phyloP scores from a whole-genome alignment of 2,329 filamentous ascomycete species.

The Lachnellula subtilissima region DNA sequence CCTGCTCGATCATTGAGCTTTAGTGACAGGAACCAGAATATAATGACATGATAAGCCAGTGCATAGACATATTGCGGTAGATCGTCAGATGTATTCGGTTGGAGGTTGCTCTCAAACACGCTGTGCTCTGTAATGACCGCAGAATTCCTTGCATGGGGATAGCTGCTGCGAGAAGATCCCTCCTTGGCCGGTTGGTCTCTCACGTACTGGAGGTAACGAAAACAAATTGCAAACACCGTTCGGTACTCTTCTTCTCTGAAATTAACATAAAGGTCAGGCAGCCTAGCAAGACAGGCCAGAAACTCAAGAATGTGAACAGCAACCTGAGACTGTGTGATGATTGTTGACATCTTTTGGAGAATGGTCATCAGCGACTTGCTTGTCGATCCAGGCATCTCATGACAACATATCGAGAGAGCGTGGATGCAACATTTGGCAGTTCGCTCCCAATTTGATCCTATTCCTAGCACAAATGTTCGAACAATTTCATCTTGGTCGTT shows the following conservation, averaged over 20 bases:
- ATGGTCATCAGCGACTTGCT: slow-evolving; percentile 82
- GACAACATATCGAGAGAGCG: slow-evolving; percentile 88
- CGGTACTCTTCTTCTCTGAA: slow-evolving; percentile 89
- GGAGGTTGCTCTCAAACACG: slow-evolving; percentile 37
- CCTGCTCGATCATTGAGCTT: slow-evolving; percentile 78
- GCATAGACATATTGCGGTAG: slow-evolving; percentile 91
- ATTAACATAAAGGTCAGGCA: slow-evolving; percentile 81
- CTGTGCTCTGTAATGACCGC: slow-evolving; percentile 36
- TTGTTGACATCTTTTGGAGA: slow-evolving; percentile 88
- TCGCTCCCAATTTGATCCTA: slow-evolving; percentile 70
- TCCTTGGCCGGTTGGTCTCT: slow-evolving; percentile 54
- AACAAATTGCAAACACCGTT: slow-evolving; percentile 91
- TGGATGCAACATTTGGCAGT: slow-evolving; percentile 93
- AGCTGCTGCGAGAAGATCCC: slow-evolving; percentile 33
- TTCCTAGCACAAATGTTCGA: slow-evolving; percentile 77
- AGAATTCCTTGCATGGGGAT: slow-evolving; percentile 24
- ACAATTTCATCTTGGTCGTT: slow-evolving; percentile 87
- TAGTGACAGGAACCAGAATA: slow-evolving; percentile 93
- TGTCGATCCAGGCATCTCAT: slow-evolving; percentile 84
- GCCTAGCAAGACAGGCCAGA: slow-evolving; percentile 77
- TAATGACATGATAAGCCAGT: slow-evolving; percentile 89
- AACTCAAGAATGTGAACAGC: slow-evolving; percentile 96
- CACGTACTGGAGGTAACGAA: slow-evolving; percentile 87
- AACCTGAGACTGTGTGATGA: slow-evolving; percentile 88
- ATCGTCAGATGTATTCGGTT: slow-evolving; percentile 56